Percentiles rank a stretch among this genome's conserved stretches.
These are phyloP conservation scores for Blepharisma undulans DNA, from an alignment of 169 alveolate genomes.

Conservation along the genomic window DNA sequence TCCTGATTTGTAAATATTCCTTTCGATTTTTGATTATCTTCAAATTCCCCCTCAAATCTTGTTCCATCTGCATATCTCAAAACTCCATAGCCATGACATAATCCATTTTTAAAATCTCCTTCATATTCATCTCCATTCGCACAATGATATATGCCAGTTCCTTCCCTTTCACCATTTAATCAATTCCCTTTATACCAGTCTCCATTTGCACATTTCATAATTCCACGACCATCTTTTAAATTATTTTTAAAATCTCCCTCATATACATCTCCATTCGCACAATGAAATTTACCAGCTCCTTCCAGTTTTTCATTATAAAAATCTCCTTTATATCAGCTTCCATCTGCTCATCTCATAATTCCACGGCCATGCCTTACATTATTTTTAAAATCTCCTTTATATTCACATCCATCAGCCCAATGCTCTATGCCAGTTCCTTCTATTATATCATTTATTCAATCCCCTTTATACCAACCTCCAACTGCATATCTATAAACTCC, in stretches of 20 bases:
- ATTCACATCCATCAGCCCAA: too few species aligned
- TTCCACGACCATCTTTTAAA: constrained; percentile 49
- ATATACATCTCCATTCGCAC: constrained; percentile 30
- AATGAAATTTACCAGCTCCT: too few species aligned
- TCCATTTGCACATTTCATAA: constrained; percentile 36
- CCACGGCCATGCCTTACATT: background rate
- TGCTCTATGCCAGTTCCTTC: too few species aligned
- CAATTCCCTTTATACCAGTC: background rate
- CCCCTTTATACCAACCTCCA: too few species aligned
- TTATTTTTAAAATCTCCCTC: constrained; percentile 52
- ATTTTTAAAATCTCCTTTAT: constrained; percentile 44
- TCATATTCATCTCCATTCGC: constrained; percentile 5
- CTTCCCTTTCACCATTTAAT: background rate
- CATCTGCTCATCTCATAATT: background rate
- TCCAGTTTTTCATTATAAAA: too few species aligned
- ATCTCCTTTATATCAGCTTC: too few species aligned
- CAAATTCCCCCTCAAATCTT: background rate
- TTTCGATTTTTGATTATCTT: background rate
- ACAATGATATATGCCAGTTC: background rate
- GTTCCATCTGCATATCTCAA: background rate
- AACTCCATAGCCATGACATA: background rate
- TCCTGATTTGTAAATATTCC: too few species aligned
- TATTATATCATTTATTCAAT: too few species aligned
- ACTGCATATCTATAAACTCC: too few species aligned
- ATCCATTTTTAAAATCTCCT: too few species aligned